A percentile compares a stretch with the other conserved stretches of the same genome.
Evolutionary conservation across 2,329 filamentous ascomycete genomes (phyloP).

Genomic region (Clarireedia homoeocarpa): DNA sequence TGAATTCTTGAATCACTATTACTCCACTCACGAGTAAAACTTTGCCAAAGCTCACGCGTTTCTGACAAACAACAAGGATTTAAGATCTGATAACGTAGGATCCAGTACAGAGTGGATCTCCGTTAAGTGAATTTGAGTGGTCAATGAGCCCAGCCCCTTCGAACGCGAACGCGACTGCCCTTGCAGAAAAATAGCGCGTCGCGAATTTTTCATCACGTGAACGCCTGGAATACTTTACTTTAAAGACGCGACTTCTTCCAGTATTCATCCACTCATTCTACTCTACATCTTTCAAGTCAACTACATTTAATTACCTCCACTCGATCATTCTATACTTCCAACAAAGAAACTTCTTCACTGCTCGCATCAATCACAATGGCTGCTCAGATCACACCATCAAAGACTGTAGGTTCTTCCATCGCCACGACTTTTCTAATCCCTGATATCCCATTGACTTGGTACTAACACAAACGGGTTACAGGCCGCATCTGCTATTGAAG

Average conservation of each 20-base stretch:
- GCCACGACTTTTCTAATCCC: conserved; percentile 31
- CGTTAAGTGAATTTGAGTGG: background rate
- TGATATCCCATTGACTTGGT: conserved; percentile 20
- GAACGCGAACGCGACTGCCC: conserved; percentile 2
- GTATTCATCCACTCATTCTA: background rate
- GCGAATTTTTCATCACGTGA: too few relatives aligned
- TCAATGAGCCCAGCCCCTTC: conserved; percentile 8
- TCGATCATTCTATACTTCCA: background rate
- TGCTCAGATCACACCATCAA: conserved; percentile 65
- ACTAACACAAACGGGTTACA: conserved; percentile 36
- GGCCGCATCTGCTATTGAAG: conserved; percentile 81
- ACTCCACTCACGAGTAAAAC: conserved; percentile 5
- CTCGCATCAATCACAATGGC: conserved; percentile 48
- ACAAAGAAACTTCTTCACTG: conserved; percentile 9
- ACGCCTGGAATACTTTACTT: too few relatives aligned
- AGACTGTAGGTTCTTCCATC: conserved; percentile 48
- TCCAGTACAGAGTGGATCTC: background rate
- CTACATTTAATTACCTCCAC: background rate
- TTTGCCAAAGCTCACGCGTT: background rate
- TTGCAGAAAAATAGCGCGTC: conserved; percentile 6
- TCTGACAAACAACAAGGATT: conserved; percentile 11
- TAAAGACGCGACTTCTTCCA: conserved; percentile 4
- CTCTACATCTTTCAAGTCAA: background rate
- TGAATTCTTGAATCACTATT: background rate
- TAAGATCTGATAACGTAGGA: conserved; percentile 22